Percentiles rank a stretch among this genome's conserved stretches.
Conservation (phyloP, 148 eudicot species). For the Heliosperma pusillum region DNA sequence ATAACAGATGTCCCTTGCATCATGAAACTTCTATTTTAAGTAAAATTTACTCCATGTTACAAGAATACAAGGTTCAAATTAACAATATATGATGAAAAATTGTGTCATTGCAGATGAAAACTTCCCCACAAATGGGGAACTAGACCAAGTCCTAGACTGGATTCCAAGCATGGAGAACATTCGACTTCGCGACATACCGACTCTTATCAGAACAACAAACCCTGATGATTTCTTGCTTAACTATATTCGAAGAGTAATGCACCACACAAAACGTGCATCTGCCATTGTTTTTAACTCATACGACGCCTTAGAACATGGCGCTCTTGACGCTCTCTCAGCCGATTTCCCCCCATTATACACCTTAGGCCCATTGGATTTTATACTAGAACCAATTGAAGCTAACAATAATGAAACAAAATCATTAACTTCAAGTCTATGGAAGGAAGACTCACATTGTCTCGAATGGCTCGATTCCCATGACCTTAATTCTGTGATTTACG, state of each 20-base stretch:
- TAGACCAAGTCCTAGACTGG: constrained; percentile 33
- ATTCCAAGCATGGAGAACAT: constrained; percentile 37
- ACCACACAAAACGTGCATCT: constrained; percentile 14
- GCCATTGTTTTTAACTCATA: constrained; percentile 39
- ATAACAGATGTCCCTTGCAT: too few relatives aligned
- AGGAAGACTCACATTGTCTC: constrained; percentile 26
- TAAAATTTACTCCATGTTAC: too few relatives aligned
- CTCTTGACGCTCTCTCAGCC: constrained; percentile 19
- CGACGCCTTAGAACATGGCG: constrained; percentile 34
- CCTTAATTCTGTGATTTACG: constrained; percentile 22
- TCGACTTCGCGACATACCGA: constrained; percentile 34
- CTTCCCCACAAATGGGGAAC: constrained; percentile 36
- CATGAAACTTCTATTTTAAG: too few relatives aligned
- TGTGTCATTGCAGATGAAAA: constrained; percentile 30
- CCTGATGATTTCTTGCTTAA: constrained; percentile 35
- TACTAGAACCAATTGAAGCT: constrained; percentile 11
- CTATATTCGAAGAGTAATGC: neutral
- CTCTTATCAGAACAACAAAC: constrained; percentile 39
- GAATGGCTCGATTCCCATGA: constrained; percentile 23
- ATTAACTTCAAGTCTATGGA: constrained; percentile 34
- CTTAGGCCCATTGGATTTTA: constrained; percentile 37
- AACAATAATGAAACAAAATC: constrained; percentile 2
- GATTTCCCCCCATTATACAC: constrained; percentile 34
- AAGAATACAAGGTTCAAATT: too few relatives aligned
- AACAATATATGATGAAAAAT: too few relatives aligned